Conservation (phyloP, 2,329 filamentous ascomycete species). For the Colletotrichum siamense region DNA sequence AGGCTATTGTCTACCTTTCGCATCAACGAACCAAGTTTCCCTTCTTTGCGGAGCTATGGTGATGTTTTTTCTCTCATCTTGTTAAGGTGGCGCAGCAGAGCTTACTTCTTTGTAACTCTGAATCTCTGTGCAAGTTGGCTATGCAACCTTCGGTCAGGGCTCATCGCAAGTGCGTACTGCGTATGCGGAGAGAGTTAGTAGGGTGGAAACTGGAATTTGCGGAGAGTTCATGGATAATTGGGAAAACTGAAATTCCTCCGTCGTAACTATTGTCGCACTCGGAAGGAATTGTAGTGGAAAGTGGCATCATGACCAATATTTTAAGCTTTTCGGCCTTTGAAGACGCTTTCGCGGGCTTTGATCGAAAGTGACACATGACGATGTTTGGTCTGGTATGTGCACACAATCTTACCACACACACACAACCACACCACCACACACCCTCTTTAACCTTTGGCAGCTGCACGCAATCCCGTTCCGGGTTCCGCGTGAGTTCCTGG, state of each 20-base stretch:
- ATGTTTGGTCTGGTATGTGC: conserved; percentile 7
- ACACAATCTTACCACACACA: background rate
- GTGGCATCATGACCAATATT: background rate
- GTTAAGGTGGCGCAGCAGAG: conserved; percentile 4
- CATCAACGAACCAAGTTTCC: background rate
- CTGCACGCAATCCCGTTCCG: conserved; percentile 21
- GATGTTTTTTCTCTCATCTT: background rate
- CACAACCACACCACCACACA: background rate
- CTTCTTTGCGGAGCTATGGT: background rate
- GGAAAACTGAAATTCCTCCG: background rate
- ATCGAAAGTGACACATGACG: conserved; percentile 19
- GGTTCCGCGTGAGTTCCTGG: background rate
- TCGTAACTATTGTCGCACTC: background rate
- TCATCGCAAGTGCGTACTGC: background rate
- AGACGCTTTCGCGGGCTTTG: conserved; percentile 19
- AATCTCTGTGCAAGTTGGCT: background rate
- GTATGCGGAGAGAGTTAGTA: background rate
- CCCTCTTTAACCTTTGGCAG: conserved; percentile 16
- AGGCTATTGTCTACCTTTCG: background rate
- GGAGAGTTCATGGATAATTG: background rate
- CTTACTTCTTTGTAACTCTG: background rate
- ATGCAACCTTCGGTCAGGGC: background rate
- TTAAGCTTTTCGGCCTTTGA: conserved; percentile 21
- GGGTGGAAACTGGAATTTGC: background rate
- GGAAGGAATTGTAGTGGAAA: background rate